These are phyloP conservation scores for Phlebiopsis flavidoalba DNA, from an alignment of 768 basidiomycete species.

Conservation along the genomic window DNA sequence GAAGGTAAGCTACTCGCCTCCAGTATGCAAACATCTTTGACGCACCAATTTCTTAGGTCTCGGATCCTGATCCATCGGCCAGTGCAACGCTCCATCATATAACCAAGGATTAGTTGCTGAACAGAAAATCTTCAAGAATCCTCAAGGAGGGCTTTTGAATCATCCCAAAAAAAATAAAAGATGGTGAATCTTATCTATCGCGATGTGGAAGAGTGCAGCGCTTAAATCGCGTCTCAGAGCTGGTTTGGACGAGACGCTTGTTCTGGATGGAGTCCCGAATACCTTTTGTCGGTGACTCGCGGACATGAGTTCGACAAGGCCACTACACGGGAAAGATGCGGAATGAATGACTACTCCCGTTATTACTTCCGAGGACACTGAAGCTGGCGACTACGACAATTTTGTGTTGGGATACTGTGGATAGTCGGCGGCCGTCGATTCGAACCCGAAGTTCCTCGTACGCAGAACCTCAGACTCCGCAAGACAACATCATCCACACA, in stretches of 20 bases:
- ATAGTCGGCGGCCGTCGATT: constrained; percentile 38
- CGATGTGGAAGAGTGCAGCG: constrained; percentile 18
- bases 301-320: too few species aligned
- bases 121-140: constrained; percentile 74
- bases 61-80: constrained; percentile 78
- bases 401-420: constrained; percentile 60
- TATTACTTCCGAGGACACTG: constrained; percentile 80
- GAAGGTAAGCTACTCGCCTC: constrained; percentile 42
- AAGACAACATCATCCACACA: constrained; percentile 57
- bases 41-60: constrained; percentile 41
- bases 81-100: constrained; percentile 70
- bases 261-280: constrained; percentile 82
- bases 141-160: constrained; percentile 75
- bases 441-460: constrained; percentile 31
- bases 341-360: constrained; percentile 64
- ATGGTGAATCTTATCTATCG: constrained; percentile 50
- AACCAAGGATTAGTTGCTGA: constrained; percentile 69
- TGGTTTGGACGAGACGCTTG: constrained; percentile 92
- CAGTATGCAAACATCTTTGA: not conserved
- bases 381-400: constrained; percentile 75
- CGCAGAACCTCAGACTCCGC: constrained; percentile 49
- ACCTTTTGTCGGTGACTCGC: constrained; percentile 15
- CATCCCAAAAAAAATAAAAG: too few species aligned
- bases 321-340: too few species aligned
- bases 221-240: constrained; percentile 34